Evolutionary conservation across 495 filamentous ascomycete genomes (phyloP).

Genomic region (Neurospora intermedia): DNA sequence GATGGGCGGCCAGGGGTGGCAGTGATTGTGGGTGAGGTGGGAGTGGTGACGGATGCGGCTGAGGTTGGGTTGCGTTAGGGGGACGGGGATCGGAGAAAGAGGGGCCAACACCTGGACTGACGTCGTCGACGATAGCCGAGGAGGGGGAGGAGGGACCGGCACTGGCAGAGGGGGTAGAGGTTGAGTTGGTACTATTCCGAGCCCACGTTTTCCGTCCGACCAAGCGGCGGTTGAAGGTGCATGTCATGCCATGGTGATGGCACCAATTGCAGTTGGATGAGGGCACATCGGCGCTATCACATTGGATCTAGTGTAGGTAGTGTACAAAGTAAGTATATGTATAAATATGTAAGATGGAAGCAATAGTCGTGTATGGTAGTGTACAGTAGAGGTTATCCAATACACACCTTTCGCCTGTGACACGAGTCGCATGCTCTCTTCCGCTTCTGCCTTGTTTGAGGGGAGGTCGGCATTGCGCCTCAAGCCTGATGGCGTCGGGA

Average conservation of each 20-base stretch:
- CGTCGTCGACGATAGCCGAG: background rate
- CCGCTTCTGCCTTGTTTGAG: conserved; percentile 3
- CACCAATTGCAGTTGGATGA: conserved; percentile 40
- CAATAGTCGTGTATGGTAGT: background rate
- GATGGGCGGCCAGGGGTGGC: background rate
- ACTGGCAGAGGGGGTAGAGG: background rate
- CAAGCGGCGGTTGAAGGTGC: conserved; percentile 33
- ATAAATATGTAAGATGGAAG: background rate
- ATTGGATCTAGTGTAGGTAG: conserved; percentile 31
- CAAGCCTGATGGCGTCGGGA: background rate
- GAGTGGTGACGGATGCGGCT: background rate
- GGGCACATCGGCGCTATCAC: conserved; percentile 29
- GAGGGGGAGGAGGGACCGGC: background rate
- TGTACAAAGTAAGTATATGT: too few relatives aligned
- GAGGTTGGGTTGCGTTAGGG: too few relatives aligned
- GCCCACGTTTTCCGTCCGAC: conserved; percentile 22
- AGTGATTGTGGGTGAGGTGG: background rate
- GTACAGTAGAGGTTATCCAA: too few relatives aligned
- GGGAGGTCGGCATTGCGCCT: background rate
- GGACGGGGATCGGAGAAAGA: background rate
- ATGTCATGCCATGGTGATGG: conserved; percentile 37
- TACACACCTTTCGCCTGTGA: conserved; percentile 34
- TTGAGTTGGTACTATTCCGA: conserved; percentile 3
- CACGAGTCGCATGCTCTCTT: conserved; percentile 41
- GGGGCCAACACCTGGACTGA: background rate